These are phyloP conservation scores for Larix kaempferi DNA, from an alignment of 75 land plant genomes.

Conservation along the genomic window DNA sequence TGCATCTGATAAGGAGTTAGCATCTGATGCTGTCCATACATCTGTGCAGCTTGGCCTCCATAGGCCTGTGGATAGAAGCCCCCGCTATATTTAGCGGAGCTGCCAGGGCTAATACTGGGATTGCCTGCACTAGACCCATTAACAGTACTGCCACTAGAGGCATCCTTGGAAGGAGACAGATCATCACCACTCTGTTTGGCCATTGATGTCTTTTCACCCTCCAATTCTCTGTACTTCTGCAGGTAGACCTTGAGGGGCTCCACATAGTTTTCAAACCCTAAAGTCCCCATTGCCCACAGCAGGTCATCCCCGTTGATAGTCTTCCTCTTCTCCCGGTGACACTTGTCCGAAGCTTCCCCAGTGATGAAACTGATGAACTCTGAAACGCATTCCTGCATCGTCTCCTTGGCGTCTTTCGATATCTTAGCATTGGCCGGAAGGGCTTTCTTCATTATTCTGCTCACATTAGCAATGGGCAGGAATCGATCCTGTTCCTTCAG, in stretches of 20 bases:
- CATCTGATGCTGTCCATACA: too few relatives aligned
- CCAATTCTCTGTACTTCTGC: constrained; percentile 50
- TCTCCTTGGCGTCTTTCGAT: constrained; percentile 67
- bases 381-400: constrained; percentile 65
- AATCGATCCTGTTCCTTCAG: constrained; percentile 60
- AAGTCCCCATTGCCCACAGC: constrained; percentile 67
- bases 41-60: too few relatives aligned
- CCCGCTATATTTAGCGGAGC: too few relatives aligned
- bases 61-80: too few relatives aligned
- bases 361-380: constrained; percentile 76
- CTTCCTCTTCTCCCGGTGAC: constrained; percentile 62
- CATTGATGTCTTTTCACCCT: constrained; percentile 10
- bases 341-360: constrained; percentile 64
- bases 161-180: not conserved
- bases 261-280: constrained; percentile 68
- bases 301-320: constrained; percentile 72
- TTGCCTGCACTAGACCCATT: too few relatives aligned
- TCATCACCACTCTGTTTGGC: not conserved
- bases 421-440: constrained; percentile 67
- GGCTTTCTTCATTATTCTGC: constrained; percentile 67
- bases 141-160: not conserved
- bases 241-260: constrained; percentile 57
- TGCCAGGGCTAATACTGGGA: too few relatives aligned
- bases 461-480: constrained; percentile 63
- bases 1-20: too few relatives aligned